A percentile compares a stretch with the other conserved stretches of the same genome.
phyloP scores from a whole-genome alignment of 2,329 filamentous ascomycete species.

The Ophiostoma ulmi region DNA sequence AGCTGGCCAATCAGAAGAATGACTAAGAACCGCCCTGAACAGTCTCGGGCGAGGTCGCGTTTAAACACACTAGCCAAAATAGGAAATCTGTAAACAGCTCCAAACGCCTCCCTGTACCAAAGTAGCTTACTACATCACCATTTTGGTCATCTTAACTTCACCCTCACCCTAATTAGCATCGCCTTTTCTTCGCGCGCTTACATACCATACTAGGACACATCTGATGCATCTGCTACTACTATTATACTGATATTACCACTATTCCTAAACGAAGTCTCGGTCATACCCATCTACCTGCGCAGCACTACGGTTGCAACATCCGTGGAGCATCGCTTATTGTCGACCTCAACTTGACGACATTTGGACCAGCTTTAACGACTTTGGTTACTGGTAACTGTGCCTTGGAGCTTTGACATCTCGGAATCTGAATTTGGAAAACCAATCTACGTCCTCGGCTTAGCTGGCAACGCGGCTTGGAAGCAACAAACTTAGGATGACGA shows the following conservation, averaged over 20 bases:
- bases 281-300: background rate
- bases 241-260: background rate
- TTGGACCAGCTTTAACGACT: background rate
- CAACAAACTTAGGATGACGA: background rate
- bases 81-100: conserved; percentile 23
- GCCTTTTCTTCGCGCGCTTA: background rate
- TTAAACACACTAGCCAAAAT: conserved; percentile 12
- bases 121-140: background rate
- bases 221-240: background rate
- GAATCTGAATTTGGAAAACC: background rate
- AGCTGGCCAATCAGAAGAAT: background rate
- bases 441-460: background rate
- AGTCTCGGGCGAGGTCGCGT: conserved; percentile 3
- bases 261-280: background rate
- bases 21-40: background rate
- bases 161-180: background rate
- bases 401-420: background rate
- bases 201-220: background rate
- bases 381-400: background rate
- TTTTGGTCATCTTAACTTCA: background rate
- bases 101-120: background rate
- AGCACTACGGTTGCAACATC: background rate
- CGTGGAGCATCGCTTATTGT: background rate
- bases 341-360: background rate
- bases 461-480: background rate